Conservation (phyloP, 805 yeast species). For the Candida andamanensis region DNA sequence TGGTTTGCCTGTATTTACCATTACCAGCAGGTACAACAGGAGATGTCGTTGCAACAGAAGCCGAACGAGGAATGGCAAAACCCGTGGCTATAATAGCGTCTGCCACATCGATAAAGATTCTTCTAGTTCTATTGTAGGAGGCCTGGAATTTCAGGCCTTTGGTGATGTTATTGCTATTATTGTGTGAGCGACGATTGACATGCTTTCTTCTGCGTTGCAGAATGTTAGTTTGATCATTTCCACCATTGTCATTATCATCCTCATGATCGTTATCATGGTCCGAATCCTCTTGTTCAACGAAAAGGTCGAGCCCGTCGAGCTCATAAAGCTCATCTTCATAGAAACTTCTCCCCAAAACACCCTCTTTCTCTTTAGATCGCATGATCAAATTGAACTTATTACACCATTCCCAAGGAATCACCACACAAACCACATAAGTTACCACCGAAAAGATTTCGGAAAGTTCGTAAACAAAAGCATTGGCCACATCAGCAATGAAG, state of each 20-base stretch:
- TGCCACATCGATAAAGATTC: constrained; percentile 39
- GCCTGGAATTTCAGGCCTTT: constrained; percentile 3
- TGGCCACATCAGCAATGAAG: constrained; percentile 72
- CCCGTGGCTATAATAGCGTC: constrained; percentile 54
- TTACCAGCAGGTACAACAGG: neutral
- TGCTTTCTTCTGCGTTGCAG: neutral
- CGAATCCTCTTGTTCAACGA: constrained; percentile 29
- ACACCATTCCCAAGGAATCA: constrained; percentile 84
- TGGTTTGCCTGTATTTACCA: neutral
- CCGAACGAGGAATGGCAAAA: constrained; percentile 52
- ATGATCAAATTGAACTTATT: constrained; percentile 57
- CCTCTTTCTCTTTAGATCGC: constrained; percentile 58
- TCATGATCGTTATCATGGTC: constrained; percentile 2
- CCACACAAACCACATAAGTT: constrained; percentile 65
- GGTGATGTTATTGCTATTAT: constrained; percentile 1
- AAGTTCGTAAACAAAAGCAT: constrained; percentile 67
- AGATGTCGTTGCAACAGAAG: constrained; percentile 25
- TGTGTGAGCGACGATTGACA: too few species aligned
- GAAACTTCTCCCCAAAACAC: constrained; percentile 69
- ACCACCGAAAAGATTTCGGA: constrained; percentile 72
- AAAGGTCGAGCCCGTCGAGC: constrained; percentile 35
- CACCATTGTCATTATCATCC: constrained; percentile 9
- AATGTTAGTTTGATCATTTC: constrained; percentile 10
- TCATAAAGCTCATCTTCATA: constrained; percentile 60
- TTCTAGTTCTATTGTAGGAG: constrained; percentile 23